Base-by-base conservation (phyloP, 768 basidiomycete species). In the Calocera viscosa region DNA sequence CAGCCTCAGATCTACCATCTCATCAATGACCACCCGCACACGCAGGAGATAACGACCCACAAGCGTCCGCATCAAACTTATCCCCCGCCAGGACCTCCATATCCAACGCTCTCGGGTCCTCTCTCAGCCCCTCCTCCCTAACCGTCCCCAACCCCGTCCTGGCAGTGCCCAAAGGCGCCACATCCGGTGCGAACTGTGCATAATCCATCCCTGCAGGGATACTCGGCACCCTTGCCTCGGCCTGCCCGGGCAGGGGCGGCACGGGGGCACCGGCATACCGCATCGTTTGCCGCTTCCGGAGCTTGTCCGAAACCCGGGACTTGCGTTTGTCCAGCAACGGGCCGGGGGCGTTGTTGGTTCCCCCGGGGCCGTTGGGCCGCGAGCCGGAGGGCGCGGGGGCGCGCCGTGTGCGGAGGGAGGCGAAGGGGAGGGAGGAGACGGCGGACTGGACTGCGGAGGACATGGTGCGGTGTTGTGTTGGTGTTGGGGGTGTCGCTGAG, bases 231-330 rank as follows among this genome's bases (percentile, higher is more conserved):
- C 12, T 65, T 68, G 32, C 67, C 67, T 60, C 66, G 68, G 30
- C 66, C 40, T 43, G 32, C 79, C 69, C 41, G 33, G 63, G 63
- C 64, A 38, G 35, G 19, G 32, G 49, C 49, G 49, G 65, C 64
- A 17, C 60, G 16, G 53, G 53, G 2, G 30, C 22, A 11, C 53
- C 53, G 22, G 89, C 91, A 83, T 90, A 96, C 74, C 94, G 86
- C 83, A 88, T 90, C 17, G 93, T 94, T 86, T 96, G 88, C 73
- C 94, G 89, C 77, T 92, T 92, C 83, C 92, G 93, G 77, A 96
- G 93, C 79, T 90, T 92, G 82, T 94, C 94, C 75, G 93, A 82
- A 24, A 84, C 81, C 12, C 79, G 76, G 33, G 81, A 79, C 72
- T 81, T 81, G 53, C 81, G 77, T 12, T 70, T 74, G 70, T 74